Conservation (phyloP, 306 rosid species). For the Fragaria ananassa region DNA sequence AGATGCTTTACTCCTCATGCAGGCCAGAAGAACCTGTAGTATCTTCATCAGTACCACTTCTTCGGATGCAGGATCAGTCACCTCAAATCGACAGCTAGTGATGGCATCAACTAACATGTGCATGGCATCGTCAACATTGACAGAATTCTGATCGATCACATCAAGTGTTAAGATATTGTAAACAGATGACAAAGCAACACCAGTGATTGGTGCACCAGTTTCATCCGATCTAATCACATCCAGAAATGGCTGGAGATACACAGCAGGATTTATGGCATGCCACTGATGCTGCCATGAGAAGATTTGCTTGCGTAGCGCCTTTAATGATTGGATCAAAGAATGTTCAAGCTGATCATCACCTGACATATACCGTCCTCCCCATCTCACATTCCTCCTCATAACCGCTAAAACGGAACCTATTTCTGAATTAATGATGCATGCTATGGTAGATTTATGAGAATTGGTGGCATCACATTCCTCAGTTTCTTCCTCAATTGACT, state of each 20-base stretch:
- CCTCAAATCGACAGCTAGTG: constrained; percentile 96
- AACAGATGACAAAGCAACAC: constrained; percentile 90
- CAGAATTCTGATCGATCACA: constrained; percentile 80
- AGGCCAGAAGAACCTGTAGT: constrained; percentile 90
- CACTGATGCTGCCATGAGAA: constrained; percentile 92
- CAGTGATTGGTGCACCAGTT: constrained; percentile 93
- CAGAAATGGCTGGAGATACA: constrained; percentile 91
- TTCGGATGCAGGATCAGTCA: constrained; percentile 89
- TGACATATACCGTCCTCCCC: constrained; percentile 88
- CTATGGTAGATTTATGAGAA: constrained; percentile 66
- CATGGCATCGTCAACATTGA: constrained; percentile 87
- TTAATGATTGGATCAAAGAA: constrained; percentile 82
- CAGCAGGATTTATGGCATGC: constrained; percentile 77
- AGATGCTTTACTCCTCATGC: constrained; percentile 97
- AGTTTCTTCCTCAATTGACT: constrained; percentile 83
- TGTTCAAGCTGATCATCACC: constrained; percentile 98
- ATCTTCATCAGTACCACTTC: constrained; percentile 93
- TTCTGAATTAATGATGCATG: constrained; percentile 94
- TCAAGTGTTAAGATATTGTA: constrained; percentile 87
- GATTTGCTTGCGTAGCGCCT: constrained; percentile 73
- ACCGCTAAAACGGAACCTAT: constrained; percentile 92
- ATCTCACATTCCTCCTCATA: constrained; percentile 93
- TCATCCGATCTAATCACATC: constrained; percentile 94
- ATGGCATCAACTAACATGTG: constrained; percentile 93
- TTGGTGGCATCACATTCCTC: constrained; percentile 63